These are phyloP conservation scores for Wickerhamomyces bovis DNA, from an alignment of 805 yeast species.

Conservation along the genomic window DNA sequence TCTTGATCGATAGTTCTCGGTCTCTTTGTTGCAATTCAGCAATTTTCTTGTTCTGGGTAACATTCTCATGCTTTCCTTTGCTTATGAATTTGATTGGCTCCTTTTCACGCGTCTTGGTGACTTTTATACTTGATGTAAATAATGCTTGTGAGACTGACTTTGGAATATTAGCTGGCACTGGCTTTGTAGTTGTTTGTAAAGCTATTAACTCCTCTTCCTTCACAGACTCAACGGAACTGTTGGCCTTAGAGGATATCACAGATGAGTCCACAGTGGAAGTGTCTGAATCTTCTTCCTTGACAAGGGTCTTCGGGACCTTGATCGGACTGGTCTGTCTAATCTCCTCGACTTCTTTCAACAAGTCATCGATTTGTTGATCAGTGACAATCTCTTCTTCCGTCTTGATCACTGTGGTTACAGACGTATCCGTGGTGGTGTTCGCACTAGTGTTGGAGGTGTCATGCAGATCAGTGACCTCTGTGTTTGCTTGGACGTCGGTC, in stretches of 20 bases:
- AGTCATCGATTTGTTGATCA: conserved; percentile 24
- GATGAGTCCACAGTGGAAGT: conserved; percentile 12
- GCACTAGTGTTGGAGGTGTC: background rate
- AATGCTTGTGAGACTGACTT: conserved; percentile 25
- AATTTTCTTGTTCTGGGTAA: conserved; percentile 13
- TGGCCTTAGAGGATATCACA: conserved; percentile 2
- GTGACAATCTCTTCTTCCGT: conserved; percentile 8
- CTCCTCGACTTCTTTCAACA: conserved; percentile 22
- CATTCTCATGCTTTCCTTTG: conserved; percentile 14
- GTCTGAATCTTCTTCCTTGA: background rate
- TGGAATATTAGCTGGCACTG: conserved; percentile 11
- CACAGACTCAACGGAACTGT: conserved; percentile 9
- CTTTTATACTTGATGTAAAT: conserved; percentile 19
- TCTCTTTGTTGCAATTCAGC: conserved; percentile 27
- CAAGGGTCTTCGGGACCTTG: background rate
- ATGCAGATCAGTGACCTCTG: background rate
- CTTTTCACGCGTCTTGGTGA: conserved; percentile 23
- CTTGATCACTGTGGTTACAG: conserved; percentile 1
- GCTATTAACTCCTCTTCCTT: background rate
- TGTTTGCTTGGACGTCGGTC: background rate
- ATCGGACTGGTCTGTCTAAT: conserved; percentile 18
- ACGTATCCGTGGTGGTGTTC: background rate
- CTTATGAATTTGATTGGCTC: conserved; percentile 23
- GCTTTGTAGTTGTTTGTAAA: background rate
- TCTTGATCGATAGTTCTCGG: conserved; percentile 28